phyloP scores from a whole-genome alignment of 1,139 yeast genomes.

The Groenewaldozyma auringiensis region DNA sequence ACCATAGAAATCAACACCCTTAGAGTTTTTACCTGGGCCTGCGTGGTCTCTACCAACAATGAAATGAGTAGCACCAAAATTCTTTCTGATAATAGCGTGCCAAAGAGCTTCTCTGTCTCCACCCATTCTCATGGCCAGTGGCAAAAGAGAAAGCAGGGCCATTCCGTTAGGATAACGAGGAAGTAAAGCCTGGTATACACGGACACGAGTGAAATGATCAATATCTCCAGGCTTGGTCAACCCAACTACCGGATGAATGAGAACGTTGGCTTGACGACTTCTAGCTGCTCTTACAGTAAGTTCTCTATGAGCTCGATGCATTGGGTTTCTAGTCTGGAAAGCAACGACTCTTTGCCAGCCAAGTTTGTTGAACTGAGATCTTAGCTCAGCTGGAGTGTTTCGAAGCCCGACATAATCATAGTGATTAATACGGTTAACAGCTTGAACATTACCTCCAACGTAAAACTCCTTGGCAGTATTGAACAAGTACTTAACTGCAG shows the following conservation, averaged over 20 bases:
- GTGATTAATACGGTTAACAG: constrained; percentile 76
- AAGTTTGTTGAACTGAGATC: constrained; percentile 70
- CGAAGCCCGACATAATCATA: constrained; percentile 84
- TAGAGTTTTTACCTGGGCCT: constrained; percentile 91
- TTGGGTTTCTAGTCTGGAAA: constrained; percentile 96
- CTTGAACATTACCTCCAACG: constrained; percentile 82
- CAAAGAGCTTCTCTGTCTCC: constrained; percentile 98
- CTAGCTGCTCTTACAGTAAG: constrained; percentile 92
- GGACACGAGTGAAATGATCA: constrained; percentile 94
- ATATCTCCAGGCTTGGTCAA: constrained; percentile 96
- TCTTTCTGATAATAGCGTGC: constrained; percentile 96
- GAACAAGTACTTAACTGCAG: constrained; percentile 70
- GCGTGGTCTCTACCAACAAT: constrained; percentile 98
- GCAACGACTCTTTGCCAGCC: constrained; percentile 93
- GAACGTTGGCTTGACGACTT: constrained; percentile 64
- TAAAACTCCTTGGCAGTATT: constrained; percentile 76
- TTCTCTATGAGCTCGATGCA: constrained; percentile 98
- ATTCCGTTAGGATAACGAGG: constrained; percentile 90
- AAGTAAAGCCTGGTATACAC: constrained; percentile 86
- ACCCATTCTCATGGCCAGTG: constrained; percentile 98
- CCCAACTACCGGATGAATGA: constrained; percentile 96
- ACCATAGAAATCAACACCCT: constrained; percentile 92
- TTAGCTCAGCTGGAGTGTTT: constrained; percentile 83
- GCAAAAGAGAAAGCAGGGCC: constrained; percentile 81
- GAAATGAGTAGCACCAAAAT: constrained; percentile 94